Evolutionary conservation across 78 protist genomes (phyloP).

Genomic region (Dictyostelium capitatum): DNA sequence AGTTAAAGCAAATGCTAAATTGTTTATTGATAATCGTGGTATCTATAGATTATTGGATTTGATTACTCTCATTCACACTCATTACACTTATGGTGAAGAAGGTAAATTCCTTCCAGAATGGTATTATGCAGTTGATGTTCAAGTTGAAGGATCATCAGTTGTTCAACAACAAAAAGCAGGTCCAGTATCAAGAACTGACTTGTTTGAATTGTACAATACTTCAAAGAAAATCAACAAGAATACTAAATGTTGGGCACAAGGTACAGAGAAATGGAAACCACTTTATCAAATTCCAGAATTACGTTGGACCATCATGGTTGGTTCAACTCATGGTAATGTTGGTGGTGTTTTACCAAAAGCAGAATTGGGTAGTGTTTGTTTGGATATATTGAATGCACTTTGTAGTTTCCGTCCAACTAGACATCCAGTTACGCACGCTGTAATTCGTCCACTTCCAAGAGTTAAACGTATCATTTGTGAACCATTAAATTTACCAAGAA

Average conservation of each 20-base stretch:
- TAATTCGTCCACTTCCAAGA: constrained; percentile 90
- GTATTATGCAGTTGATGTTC: constrained; percentile 81
- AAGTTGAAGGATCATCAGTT: neutral
- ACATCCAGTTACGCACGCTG: constrained; percentile 77
- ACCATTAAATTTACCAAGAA: constrained; percentile 87
- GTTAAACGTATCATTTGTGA: constrained; percentile 88
- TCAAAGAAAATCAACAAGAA: constrained; percentile 20
- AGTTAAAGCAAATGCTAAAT: constrained; percentile 74
- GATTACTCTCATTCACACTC: constrained; percentile 83
- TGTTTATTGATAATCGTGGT: constrained; percentile 87
- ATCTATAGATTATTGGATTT: constrained; percentile 74
- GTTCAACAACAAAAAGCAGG: constrained; percentile 61
- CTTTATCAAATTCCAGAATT: constrained; percentile 84
- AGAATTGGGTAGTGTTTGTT: constrained; percentile 68
- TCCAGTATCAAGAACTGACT: constrained; percentile 61
- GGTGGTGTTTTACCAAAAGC: constrained; percentile 73
- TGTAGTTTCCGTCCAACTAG: constrained; percentile 86
- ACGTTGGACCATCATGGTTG: constrained; percentile 79
- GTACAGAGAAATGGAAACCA: constrained; percentile 88
- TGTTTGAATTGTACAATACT: constrained; percentile 14
- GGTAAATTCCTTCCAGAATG: constrained; percentile 77
- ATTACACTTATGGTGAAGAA: constrained; percentile 78
- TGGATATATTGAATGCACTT: constrained; percentile 76
- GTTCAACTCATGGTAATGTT: constrained; percentile 25
- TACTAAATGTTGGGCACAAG: constrained; percentile 92